Evolutionary conservation across 192 early-diverging fungal genomes (phyloP).

Genomic region (Podila epicladia): DNA sequence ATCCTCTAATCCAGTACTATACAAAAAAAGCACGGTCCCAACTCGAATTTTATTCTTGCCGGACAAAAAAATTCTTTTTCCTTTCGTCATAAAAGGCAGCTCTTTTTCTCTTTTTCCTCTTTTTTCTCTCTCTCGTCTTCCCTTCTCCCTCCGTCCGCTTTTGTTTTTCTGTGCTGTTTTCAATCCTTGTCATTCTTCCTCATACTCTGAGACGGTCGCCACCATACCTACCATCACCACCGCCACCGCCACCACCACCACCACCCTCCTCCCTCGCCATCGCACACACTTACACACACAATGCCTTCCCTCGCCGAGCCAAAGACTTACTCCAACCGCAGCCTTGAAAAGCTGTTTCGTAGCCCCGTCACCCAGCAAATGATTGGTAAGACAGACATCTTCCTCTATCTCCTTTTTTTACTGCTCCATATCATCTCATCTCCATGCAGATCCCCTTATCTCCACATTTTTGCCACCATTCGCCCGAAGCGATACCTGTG

Average conservation of each 20-base stretch:
- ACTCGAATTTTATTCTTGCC: constrained; percentile 54
- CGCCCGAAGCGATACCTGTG: background rate
- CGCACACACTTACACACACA: background rate
- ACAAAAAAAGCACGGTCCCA: constrained; percentile 27
- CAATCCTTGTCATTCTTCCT: background rate
- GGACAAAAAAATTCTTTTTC: background rate
- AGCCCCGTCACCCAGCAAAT: constrained; percentile 51
- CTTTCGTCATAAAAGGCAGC: background rate
- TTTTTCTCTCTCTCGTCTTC: background rate
- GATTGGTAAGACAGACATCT: constrained; percentile 29
- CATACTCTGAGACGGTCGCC: background rate
- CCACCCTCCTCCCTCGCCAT: background rate
- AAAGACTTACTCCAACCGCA: constrained; percentile 48
- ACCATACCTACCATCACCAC: background rate
- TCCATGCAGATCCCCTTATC: background rate
- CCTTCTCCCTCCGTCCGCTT: background rate
- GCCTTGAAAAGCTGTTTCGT: constrained; percentile 41
- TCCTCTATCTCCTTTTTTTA: background rate
- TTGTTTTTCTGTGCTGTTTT: background rate
- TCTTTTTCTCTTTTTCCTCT: background rate
- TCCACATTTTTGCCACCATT: background rate
- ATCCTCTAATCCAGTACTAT: background rate
- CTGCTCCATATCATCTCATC: background rate
- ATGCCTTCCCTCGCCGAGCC: constrained; percentile 46
- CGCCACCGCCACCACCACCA: background rate